Percentiles rank a stretch among this genome's conserved stretches.
Evolutionary conservation across 2,329 filamentous ascomycete species (phyloP).

Genomic region (Pyrenochaeta sp.): DNA sequence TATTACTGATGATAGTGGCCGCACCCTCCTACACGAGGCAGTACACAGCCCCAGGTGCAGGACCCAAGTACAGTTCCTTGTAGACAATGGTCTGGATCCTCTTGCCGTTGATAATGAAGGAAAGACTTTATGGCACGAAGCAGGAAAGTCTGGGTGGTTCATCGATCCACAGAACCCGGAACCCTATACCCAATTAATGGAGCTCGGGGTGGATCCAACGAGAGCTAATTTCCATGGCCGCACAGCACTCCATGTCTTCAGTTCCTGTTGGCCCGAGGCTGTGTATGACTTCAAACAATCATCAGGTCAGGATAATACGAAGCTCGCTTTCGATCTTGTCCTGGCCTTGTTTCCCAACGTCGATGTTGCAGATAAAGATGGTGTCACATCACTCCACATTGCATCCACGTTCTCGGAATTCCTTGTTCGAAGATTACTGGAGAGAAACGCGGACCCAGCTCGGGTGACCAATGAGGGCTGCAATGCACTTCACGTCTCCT

Average conservation of each 20-base stretch:
- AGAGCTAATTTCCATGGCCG: conserved; percentile 26
- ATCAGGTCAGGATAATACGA: neutral
- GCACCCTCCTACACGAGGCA: neutral
- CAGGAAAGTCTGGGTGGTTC: neutral
- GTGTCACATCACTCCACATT: conserved; percentile 22
- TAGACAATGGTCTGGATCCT: conserved; percentile 26
- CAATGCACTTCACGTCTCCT: conserved; percentile 53
- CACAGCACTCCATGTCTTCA: conserved; percentile 25
- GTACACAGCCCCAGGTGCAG: neutral
- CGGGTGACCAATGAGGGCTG: conserved; percentile 42
- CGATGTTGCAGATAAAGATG: conserved; percentile 12
- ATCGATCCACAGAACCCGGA: neutral
- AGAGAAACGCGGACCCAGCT: conserved; percentile 47
- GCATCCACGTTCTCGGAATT: conserved; percentile 23
- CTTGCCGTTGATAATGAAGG: conserved; percentile 1
- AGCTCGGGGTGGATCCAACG: neutral
- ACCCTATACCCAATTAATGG: neutral
- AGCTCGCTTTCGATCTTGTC: neutral
- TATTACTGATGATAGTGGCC: neutral
- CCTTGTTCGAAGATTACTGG: conserved; percentile 39
- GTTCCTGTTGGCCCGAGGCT: no score
- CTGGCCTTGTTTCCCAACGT: neutral
- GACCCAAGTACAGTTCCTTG: conserved; percentile 11
- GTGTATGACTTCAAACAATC: no score
- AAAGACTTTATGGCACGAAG: conserved; percentile 8